Evolutionary conservation across 169 alveolate genomes (phyloP), one percentile per base, ranked within the genome.

Genomic region (Plasmodium inui): DNA sequence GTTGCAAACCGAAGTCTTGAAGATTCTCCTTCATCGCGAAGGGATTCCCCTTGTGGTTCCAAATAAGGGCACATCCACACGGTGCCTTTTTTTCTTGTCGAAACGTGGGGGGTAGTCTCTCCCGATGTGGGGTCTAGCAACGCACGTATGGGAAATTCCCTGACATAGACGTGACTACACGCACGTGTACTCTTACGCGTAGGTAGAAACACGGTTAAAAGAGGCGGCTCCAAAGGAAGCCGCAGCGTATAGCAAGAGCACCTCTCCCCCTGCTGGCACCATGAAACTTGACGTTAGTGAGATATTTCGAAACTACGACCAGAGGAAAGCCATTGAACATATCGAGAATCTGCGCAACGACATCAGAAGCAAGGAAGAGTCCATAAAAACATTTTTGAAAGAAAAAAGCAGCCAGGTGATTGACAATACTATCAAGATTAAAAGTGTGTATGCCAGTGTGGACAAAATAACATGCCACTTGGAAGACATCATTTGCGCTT

Each of bases 381-480:
- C 84, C 12, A 82, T 91, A 30, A 91, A 91, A 44, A 83, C 82
- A 9, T 91, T 91, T 81, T 91, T 91, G 46, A 81, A 82, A 70
- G 61, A 91, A 82, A 73, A 91, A 34, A 91, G 92, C 39, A 82
- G 53, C 39, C 46, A 71, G 44, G 95, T 91, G 10, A 91, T 91
- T 44, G 84, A 82, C n/a, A 91, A 91, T 71, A 91, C 95, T 3
- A 82, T 91, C 14, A 91, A 82, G 53, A 91, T 91, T 71, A 91
- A 91, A 73, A 91, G 83, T 44, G 74, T 91, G 74, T 91, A 91
- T 37, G 91, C 82, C 5, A 81, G 92, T 81, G 95, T 91, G n/a
- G 91, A 91, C n/a, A 91, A 71, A 37, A 82, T 82, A 81, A 91
- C 81, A 71, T 10, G 53, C 14, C 83, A 70, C 19, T 72, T 91